Conservation (phyloP, 768 basidiomycete genomes). For the Mycena olivaceomarginata region DNA sequence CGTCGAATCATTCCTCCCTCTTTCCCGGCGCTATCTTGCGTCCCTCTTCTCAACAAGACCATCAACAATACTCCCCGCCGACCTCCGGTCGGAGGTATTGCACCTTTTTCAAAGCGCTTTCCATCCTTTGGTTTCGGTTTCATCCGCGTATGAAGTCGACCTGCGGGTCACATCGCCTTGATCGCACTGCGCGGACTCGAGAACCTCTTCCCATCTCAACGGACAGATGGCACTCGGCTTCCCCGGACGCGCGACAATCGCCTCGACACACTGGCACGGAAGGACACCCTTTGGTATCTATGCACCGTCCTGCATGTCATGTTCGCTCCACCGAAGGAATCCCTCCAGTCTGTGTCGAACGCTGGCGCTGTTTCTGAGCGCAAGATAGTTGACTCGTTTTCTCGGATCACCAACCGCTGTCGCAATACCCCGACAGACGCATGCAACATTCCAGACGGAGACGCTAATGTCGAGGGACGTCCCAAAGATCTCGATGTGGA, state of each 20-base stretch:
- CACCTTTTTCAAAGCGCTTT: conserved; percentile 50
- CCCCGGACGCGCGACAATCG: conserved; percentile 48
- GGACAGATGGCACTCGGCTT: conserved; percentile 19
- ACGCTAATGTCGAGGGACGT: conserved; percentile 29
- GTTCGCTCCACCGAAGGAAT: conserved; percentile 42
- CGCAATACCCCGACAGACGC: conserved; percentile 21
- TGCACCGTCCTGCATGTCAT: conserved; percentile 65
- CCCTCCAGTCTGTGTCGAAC: conserved; percentile 12
- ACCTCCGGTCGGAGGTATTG: conserved; percentile 54
- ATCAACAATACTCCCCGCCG: conserved; percentile 38
- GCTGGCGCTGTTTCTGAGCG: conserved; percentile 25
- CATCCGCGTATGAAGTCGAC: conserved; percentile 43
- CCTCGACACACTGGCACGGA: conserved; percentile 63
- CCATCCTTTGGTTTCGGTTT: conserved; percentile 37
- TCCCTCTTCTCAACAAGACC: conserved; percentile 31
- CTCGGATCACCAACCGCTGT: conserved; percentile 37
- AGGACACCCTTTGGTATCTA: conserved; percentile 73
- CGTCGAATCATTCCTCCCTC: conserved; percentile 35
- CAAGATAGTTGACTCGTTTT: conserved; percentile 32
- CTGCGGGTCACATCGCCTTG: conserved; percentile 56
- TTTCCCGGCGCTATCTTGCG: conserved; percentile 35
- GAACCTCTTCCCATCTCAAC: conserved; percentile 49
- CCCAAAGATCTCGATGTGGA: conserved; percentile 36
- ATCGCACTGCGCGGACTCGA: conserved; percentile 62
- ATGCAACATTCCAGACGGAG: conserved; percentile 36